Conservation (phyloP, 176 grass and related monocot species). For the Cocos nucifera region DNA sequence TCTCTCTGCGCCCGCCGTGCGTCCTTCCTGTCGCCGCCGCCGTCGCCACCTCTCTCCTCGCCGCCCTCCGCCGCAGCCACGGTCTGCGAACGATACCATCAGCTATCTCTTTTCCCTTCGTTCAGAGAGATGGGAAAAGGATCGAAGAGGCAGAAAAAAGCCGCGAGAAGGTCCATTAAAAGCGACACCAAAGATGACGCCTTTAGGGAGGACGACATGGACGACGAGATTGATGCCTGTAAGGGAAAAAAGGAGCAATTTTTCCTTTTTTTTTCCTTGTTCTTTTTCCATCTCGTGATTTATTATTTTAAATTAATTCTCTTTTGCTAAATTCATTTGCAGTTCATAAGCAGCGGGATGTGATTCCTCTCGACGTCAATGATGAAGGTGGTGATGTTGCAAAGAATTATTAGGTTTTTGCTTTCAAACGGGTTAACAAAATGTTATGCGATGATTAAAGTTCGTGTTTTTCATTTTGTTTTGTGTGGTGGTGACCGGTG, state of each 20-base stretch:
- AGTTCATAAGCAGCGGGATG: conserved; percentile 80
- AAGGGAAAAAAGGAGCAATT: conserved; percentile 4
- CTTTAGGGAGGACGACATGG: conserved; percentile 27
- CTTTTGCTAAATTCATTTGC: conserved; percentile 12
- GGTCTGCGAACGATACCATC: too few relatives aligned
- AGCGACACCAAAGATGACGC: conserved; percentile 13
- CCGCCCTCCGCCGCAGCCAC: too few relatives aligned
- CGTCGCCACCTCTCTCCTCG: too few relatives aligned
- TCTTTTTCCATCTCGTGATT: background rate
- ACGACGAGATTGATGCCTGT: conserved; percentile 85
- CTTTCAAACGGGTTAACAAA: too few relatives aligned
- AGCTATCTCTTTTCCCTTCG: background rate
- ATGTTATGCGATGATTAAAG: too few relatives aligned
- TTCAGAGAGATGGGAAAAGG: conserved; percentile 42
- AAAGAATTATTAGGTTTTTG: too few relatives aligned
- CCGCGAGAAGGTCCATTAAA: conserved; percentile 8
- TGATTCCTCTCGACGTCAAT: conserved; percentile 52
- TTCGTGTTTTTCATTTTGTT: conserved; percentile 3
- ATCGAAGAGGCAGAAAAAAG: conserved; percentile 8
- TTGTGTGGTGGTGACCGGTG: conserved; percentile 10
- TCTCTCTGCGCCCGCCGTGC: too few relatives aligned
- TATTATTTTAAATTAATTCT: background rate
- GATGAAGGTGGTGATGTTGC: conserved; percentile 14
- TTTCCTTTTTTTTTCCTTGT: background rate
- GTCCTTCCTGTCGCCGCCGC: too few relatives aligned